A percentile compares a stretch with the other conserved stretches of the same genome.
Conservation (phyloP, 208 protist genomes). For the Wallacemonas sp. region DNA sequence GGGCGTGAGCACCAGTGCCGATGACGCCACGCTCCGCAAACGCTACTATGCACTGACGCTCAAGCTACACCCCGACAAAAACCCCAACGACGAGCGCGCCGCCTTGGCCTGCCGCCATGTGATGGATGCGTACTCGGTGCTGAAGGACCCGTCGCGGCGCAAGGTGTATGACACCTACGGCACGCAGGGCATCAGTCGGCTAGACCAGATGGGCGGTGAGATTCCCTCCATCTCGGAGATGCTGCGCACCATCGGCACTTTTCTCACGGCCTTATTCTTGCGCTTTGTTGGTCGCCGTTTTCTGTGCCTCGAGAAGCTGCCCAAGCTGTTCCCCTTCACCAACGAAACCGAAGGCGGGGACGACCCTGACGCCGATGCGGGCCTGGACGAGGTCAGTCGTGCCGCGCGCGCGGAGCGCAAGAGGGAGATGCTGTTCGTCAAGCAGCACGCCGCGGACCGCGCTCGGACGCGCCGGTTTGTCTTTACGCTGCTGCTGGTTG, state of each 20-base stretch:
- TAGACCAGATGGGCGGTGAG: conserved; percentile 13
- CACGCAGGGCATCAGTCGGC: conserved; percentile 7
- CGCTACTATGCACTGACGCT: conserved; percentile 49
- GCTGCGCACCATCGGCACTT: not conserved
- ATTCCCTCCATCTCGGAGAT: conserved; percentile 8
- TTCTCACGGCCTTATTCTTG: not conserved
- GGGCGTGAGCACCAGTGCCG: conserved; percentile 21
- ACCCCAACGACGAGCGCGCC: conserved; percentile 41
- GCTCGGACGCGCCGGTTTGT: not conserved
- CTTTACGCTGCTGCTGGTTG: not conserved
- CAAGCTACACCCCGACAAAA: conserved; percentile 69
- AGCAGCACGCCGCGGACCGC: not conserved
- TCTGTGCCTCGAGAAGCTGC: conserved; percentile 13
- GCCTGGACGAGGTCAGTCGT: not conserved
- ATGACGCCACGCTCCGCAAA: conserved; percentile 30
- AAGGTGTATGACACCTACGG: conserved; percentile 87
- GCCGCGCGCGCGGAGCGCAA: not conserved
- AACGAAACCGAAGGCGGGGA: not conserved
- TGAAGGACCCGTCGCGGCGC: conserved; percentile 87
- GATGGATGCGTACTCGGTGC: conserved; percentile 92
- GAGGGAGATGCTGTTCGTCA: conserved; percentile 11
- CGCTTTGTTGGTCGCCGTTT: conserved; percentile 3
- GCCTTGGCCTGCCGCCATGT: conserved; percentile 59
- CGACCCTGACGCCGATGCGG: not conserved
- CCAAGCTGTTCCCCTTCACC: conserved; percentile 16